phyloP scores from a whole-genome alignment of 208 protist genomes.

The Entamoeba dispar region DNA sequence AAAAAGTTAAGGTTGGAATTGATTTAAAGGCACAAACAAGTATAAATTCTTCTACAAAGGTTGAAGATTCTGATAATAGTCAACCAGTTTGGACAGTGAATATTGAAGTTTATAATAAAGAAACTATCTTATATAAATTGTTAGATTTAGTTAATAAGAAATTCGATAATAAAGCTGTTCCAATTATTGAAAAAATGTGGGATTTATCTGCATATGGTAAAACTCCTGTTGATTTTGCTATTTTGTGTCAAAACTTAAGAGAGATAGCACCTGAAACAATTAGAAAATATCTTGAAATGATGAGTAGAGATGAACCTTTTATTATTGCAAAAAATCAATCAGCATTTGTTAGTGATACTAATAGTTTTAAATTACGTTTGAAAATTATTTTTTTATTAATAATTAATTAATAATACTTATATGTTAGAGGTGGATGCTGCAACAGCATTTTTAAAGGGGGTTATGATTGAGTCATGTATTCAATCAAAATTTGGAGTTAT shows the following conservation, averaged over 20 bases:
- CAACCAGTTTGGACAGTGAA: not conserved
- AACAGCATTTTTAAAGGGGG: not conserved
- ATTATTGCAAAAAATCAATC: not conserved
- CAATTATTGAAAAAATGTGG: not conserved
- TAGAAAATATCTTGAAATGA: not conserved
- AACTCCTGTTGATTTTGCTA: not conserved
- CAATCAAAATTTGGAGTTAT: not conserved
- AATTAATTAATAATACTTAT: too few relatives aligned
- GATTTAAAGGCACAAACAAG: not conserved
- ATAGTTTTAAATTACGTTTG: not conserved
- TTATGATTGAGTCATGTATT: not conserved
- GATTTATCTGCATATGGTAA: not conserved
- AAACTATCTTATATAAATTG: not conserved
- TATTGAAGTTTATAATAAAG: not conserved
- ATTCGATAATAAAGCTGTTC: not conserved
- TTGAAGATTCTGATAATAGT: not conserved
- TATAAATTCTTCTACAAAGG: not conserved
- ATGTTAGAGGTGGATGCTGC: not conserved
- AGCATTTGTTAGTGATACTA: not conserved
- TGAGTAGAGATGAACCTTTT: not conserved
- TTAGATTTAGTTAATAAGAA: not conserved
- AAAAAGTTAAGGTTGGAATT: not conserved
- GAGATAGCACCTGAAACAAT: not conserved
- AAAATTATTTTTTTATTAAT: too few relatives aligned
- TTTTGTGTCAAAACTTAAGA: not conserved